Evolutionary conservation across 1,139 yeast genomes (phyloP).

Genomic region (Blastobotrys indianensis): DNA sequence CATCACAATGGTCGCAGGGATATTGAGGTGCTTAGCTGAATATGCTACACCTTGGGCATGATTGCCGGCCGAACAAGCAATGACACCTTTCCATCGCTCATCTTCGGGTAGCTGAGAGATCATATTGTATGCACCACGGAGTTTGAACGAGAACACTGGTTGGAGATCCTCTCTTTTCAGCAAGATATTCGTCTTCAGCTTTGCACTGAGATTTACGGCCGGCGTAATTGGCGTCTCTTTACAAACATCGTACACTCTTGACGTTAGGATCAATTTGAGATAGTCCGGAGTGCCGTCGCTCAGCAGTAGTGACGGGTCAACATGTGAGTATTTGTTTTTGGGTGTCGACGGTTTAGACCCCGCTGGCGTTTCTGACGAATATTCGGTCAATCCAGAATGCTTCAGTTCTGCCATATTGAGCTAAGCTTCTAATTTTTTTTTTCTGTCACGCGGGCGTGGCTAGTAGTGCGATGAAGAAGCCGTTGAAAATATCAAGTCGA

Average conservation of each 20-base stretch:
- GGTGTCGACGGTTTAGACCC: constrained; percentile 6
- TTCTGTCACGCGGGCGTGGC: too few species aligned
- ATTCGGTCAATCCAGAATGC: constrained; percentile 19
- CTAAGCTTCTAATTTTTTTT: too few species aligned
- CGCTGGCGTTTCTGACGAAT: constrained; percentile 16
- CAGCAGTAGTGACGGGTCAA: constrained; percentile 23
- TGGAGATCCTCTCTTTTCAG: constrained; percentile 87
- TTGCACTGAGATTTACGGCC: constrained; percentile 71
- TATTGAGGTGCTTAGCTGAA: constrained; percentile 75
- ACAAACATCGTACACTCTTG: constrained; percentile 91
- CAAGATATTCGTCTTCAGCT: constrained; percentile 63
- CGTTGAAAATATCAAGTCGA: too few species aligned
- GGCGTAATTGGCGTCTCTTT: constrained; percentile 80
- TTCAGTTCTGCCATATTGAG: constrained; percentile 11
- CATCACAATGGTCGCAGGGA: constrained; percentile 96
- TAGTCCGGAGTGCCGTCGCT: constrained; percentile 67
- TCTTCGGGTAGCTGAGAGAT: constrained; percentile 74
- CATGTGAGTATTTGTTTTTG: constrained; percentile 12
- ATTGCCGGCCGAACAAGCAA: constrained; percentile 98
- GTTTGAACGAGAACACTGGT: constrained; percentile 92
- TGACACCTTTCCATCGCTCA: constrained; percentile 75
- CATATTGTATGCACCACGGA: constrained; percentile 97
- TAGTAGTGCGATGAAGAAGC: too few species aligned
- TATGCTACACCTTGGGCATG: constrained; percentile 99
- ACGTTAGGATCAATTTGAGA: constrained; percentile 78